Evolutionary conservation across 148 eudicot species (phyloP).

Genomic region (Rheum nobile): DNA sequence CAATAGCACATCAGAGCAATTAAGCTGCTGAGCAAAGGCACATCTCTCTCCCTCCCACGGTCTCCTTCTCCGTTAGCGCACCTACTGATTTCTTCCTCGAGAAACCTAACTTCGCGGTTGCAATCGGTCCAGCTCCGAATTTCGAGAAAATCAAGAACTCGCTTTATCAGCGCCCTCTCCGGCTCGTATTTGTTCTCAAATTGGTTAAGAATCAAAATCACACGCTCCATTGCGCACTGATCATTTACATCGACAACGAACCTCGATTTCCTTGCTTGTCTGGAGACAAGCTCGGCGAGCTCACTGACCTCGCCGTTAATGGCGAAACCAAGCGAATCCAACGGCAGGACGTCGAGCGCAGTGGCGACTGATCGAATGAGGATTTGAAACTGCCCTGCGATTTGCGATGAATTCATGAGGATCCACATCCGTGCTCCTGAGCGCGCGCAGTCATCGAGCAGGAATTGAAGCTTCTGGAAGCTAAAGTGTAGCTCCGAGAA

Average conservation of each 20-base stretch:
- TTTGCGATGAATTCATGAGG: constrained; percentile 38
- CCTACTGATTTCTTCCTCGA: constrained; percentile 40
- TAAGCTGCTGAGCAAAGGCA: constrained; percentile 34
- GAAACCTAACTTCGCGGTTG: constrained; percentile 43
- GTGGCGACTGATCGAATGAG: constrained; percentile 30
- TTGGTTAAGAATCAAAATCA: constrained; percentile 38
- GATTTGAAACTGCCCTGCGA: constrained; percentile 32
- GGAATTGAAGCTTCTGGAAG: constrained; percentile 44
- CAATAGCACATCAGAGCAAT: constrained; percentile 63
- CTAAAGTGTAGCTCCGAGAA: constrained; percentile 63
- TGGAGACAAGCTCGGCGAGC: constrained; percentile 33
- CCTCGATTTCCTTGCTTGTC: constrained; percentile 42
- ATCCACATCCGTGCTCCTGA: constrained; percentile 38
- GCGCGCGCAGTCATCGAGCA: constrained; percentile 51
- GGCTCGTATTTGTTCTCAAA: constrained; percentile 62
- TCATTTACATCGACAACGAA: constrained; percentile 34
- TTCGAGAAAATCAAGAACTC: constrained; percentile 37
- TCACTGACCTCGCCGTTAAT: constrained; percentile 48
- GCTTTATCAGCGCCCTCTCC: constrained; percentile 27
- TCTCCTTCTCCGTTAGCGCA: constrained; percentile 16
- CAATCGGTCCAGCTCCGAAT: constrained; percentile 52
- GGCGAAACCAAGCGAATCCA: constrained; percentile 14
- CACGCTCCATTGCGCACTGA: constrained; percentile 40
- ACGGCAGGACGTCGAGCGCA: constrained; percentile 44
- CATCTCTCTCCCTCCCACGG: constrained; percentile 2